Percentiles rank a stretch among this genome's conserved stretches.
These are phyloP conservation scores for Chrysoporthe puriensis DNA, from an alignment of 2,329 filamentous ascomycete genomes.

Conservation along the genomic window DNA sequence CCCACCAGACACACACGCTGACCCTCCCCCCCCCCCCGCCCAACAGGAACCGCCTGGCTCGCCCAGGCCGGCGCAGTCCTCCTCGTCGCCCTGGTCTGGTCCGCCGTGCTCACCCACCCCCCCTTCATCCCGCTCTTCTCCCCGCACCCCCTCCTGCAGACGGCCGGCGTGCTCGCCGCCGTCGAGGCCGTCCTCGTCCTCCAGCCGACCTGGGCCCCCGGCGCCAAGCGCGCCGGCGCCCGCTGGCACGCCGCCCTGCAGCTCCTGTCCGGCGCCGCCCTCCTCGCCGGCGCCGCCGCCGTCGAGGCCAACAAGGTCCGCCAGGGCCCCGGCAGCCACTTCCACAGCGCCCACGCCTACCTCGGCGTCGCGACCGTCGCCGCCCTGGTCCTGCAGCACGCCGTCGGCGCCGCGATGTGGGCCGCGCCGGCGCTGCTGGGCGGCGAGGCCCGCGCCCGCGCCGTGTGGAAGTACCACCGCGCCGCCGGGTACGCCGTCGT, in stretches of 20 bases:
- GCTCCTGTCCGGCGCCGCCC: constrained; percentile 61
- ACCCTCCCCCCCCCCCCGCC: constrained; percentile 23
- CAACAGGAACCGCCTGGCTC: constrained; percentile 75
- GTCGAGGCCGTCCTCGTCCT: constrained; percentile 81
- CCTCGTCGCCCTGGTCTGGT: constrained; percentile 77
- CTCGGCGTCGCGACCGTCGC: constrained; percentile 79
- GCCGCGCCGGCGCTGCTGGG: constrained; percentile 69
- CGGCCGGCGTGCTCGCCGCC: constrained; percentile 71
- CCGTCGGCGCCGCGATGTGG: constrained; percentile 69
- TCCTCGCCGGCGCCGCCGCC: constrained; percentile 67
- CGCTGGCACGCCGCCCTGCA: constrained; percentile 67
- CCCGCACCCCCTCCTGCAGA: constrained; percentile 76
- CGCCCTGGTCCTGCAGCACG: constrained; percentile 4
- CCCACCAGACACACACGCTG: constrained; percentile 16
- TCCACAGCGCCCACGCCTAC: constrained; percentile 80
- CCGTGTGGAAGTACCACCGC: constrained; percentile 89
- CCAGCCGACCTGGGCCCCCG: constrained; percentile 80
- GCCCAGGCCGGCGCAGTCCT: constrained; percentile 80
- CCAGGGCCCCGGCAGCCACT: constrained; percentile 61
- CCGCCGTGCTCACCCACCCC: constrained; percentile 68
- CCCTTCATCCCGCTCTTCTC: constrained; percentile 77
- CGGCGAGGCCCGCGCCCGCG: constrained; percentile 75
- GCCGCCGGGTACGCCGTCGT: constrained; percentile 71
- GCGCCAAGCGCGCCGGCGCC: constrained; percentile 64
- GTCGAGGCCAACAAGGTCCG: constrained; percentile 84